Percentiles rank a stretch among this genome's conserved stretches.
Conservation (phyloP, 1,284 basidiomycete genomes). For the Rhizoctonia solani region DNA sequence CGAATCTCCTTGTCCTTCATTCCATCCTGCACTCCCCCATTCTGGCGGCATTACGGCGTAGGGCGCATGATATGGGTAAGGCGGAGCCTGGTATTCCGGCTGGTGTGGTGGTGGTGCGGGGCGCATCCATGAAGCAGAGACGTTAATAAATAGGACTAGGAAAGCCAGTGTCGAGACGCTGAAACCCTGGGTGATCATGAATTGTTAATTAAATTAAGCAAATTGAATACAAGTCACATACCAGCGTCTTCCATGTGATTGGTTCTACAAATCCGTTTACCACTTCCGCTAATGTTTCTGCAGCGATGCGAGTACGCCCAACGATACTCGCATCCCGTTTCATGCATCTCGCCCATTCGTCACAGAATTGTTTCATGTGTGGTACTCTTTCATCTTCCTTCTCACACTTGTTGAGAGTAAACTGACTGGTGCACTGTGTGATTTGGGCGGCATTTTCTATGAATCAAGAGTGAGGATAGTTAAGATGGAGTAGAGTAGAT, state of each 20-base stretch:
- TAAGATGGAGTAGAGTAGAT: neutral
- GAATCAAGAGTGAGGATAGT: slow-evolving; percentile 37
- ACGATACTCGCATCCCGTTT: slow-evolving; percentile 88
- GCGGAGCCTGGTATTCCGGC: neutral
- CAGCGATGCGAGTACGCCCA: slow-evolving; percentile 86
- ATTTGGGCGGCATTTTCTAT: slow-evolving; percentile 89
- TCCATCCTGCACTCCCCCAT: slow-evolving; percentile 2
- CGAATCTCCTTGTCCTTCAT: slow-evolving; percentile 5
- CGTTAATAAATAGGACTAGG: slow-evolving; percentile 81
- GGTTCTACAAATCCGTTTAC: slow-evolving; percentile 96
- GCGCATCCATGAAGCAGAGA: slow-evolving; percentile 75
- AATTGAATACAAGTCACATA: slow-evolving; percentile 48
- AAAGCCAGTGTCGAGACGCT: slow-evolving; percentile 78
- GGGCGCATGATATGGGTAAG: slow-evolving; percentile 1
- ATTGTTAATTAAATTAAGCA: slow-evolving; percentile 11
- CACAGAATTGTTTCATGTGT: slow-evolving; percentile 82
- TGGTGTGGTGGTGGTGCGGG: slow-evolving; percentile 43
- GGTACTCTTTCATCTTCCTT: slow-evolving; percentile 68
- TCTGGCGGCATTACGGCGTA: slow-evolving; percentile 27
- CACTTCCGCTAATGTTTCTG: slow-evolving; percentile 94
- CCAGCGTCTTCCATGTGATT: slow-evolving; percentile 96
- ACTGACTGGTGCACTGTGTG: slow-evolving; percentile 75
- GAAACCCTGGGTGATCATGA: slow-evolving; percentile 60
- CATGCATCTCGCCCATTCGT: slow-evolving; percentile 95
- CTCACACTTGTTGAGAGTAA: slow-evolving; percentile 82